A percentile compares a stretch with the other conserved stretches of the same genome.
phyloP scores from a whole-genome alignment of 1,139 yeast species.

The Kodamaea ohmeri region DNA sequence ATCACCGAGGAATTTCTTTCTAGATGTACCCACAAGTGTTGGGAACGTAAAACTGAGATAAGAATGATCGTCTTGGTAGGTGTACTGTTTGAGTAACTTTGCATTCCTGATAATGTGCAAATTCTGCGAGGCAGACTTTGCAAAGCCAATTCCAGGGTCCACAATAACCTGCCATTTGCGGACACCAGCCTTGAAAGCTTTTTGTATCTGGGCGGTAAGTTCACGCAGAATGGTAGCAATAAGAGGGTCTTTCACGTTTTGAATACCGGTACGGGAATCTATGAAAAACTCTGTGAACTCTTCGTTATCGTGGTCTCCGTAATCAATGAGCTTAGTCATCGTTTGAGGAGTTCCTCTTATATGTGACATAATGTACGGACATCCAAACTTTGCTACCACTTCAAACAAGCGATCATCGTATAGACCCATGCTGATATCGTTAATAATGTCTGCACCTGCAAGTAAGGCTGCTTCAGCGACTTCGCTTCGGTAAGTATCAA shows the following conservation, averaged over 20 bases:
- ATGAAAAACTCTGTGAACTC: slow-evolving; percentile 38
- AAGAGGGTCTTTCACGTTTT: slow-evolving; percentile 25
- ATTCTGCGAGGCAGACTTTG: slow-evolving; percentile 71
- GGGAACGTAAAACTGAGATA: slow-evolving; percentile 55
- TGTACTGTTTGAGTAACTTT: slow-evolving; percentile 52
- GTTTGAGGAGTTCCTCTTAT: slow-evolving; percentile 78
- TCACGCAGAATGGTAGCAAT: slow-evolving; percentile 61
- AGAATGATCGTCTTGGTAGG: slow-evolving; percentile 27
- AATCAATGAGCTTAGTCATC: slow-evolving; percentile 63
- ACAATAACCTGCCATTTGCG: slow-evolving; percentile 85
- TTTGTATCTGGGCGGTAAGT: slow-evolving; percentile 51
- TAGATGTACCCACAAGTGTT: slow-evolving; percentile 77
- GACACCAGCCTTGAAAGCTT: slow-evolving; percentile 64
- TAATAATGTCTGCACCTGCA: slow-evolving; percentile 88
- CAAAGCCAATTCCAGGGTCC: slow-evolving; percentile 97
- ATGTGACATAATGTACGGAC: slow-evolving; percentile 81
- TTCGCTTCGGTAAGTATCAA: slow-evolving; percentile 77
- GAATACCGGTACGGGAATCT: slow-evolving; percentile 27
- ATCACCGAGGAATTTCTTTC: slow-evolving; percentile 82
- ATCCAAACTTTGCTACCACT: slow-evolving; percentile 65
- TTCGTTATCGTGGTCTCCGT: slow-evolving; percentile 43
- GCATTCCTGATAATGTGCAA: slow-evolving; percentile 60
- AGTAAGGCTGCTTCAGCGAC: slow-evolving; percentile 70
- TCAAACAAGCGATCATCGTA: slow-evolving; percentile 63
- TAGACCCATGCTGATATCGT: slow-evolving; percentile 85